Evolutionary conservation across 768 basidiomycete species (phyloP).

Genomic region (Mycena chlorophos): DNA sequence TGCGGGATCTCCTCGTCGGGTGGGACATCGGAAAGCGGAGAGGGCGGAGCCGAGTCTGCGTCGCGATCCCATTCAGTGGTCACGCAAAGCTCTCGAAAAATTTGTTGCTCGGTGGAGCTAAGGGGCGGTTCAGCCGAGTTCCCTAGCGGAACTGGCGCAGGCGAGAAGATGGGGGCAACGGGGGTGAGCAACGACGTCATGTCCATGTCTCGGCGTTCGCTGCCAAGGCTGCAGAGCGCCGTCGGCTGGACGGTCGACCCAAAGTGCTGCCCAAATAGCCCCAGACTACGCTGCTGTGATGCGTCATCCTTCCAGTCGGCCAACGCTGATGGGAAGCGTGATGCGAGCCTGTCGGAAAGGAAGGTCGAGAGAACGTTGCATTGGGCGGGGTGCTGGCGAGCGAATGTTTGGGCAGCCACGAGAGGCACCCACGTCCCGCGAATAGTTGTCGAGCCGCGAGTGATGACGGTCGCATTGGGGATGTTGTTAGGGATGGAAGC

Average conservation of each 20-base stretch:
- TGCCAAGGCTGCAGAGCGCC: constrained; percentile 27
- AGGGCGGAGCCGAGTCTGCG: constrained; percentile 10
- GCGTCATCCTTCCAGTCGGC: constrained; percentile 57
- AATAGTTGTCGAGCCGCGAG: constrained; percentile 52
- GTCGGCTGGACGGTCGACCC: constrained; percentile 48
- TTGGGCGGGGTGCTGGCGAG: constrained; percentile 45
- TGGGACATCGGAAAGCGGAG: constrained; percentile 21
- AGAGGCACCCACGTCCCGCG: constrained; percentile 75
- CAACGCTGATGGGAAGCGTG: constrained; percentile 62
- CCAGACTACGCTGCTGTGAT: constrained; percentile 46
- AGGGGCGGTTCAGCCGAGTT: constrained; percentile 47
- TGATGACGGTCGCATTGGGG: constrained; percentile 50
- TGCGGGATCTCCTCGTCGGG: not conserved
- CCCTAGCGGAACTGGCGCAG: not conserved
- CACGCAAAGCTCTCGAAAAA: constrained; percentile 65
- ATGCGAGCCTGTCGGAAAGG: constrained; percentile 60
- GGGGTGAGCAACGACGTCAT: constrained; percentile 6
- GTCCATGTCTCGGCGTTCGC: constrained; percentile 22
- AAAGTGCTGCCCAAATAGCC: constrained; percentile 68
- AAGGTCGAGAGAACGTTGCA: constrained; percentile 50
- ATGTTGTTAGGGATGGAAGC: constrained; percentile 39
- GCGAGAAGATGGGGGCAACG: not conserved
- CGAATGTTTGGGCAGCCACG: constrained; percentile 50
- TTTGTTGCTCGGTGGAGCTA: constrained; percentile 68
- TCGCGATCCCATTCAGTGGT: constrained; percentile 53